Conservation (phyloP, 352 stramenopile species). For the Phytopythium kandeliae region DNA sequence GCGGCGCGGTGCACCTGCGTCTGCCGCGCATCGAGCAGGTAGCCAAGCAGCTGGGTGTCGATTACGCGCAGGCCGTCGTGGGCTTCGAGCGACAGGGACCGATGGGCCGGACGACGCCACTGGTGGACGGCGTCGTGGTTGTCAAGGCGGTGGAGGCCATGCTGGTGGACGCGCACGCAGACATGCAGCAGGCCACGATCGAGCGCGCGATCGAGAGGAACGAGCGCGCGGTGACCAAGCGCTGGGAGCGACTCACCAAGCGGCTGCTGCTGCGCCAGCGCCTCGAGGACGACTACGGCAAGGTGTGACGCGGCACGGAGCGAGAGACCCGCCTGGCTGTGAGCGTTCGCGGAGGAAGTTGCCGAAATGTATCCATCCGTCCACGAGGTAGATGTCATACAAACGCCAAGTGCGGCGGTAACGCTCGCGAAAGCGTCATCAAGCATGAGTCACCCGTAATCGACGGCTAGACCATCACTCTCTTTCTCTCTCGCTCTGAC, state of each 20-base stretch:
- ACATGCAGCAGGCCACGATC: constrained; percentile 57
- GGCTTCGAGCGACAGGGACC: constrained; percentile 50
- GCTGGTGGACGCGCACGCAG: constrained; percentile 65
- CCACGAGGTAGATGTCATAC: no score
- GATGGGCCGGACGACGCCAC: constrained; percentile 49
- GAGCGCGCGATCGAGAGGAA: constrained; percentile 71
- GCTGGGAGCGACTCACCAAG: constrained; percentile 65
- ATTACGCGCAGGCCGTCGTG: constrained; percentile 75
- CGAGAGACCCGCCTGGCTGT: no score
- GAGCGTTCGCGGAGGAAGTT: no score
- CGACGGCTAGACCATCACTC: no score
- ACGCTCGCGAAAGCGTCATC: no score
- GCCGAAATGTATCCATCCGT: no score
- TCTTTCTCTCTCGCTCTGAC: no score
- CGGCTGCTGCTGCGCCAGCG: constrained; percentile 60
- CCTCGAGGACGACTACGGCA: constrained; percentile 75
- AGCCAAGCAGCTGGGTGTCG: constrained; percentile 60
- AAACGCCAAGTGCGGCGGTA: no score
- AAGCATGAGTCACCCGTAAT: no score
- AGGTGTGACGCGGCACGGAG: no score
- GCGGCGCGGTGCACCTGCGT: constrained; percentile 49
- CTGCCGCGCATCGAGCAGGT: constrained; percentile 60
- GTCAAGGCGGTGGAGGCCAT: constrained; percentile 26
- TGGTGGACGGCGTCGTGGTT: constrained; percentile 75
- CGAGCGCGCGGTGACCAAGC: constrained; percentile 39